Conservation (phyloP, 495 filamentous ascomycete genomes). For the Podospora pseudoanserina region DNA sequence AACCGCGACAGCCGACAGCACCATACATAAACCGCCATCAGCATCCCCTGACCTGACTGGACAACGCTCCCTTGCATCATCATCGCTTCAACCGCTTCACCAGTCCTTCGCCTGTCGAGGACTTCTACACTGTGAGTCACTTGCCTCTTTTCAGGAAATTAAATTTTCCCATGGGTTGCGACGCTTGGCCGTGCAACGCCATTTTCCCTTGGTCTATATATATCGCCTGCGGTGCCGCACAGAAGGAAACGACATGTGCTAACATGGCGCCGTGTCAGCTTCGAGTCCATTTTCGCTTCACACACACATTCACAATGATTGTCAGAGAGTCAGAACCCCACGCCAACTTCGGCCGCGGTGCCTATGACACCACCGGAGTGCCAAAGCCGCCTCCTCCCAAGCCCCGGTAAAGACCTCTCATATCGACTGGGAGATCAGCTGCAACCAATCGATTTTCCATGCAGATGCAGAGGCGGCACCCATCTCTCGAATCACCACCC, state of each 20-base stretch:
- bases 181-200: conserved; percentile 6
- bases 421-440: conserved; percentile 1
- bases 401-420: conserved; percentile 42
- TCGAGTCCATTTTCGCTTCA: conserved; percentile 11
- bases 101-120: conserved; percentile 35
- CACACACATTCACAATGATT: conserved; percentile 41
- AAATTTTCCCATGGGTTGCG: conserved; percentile 12
- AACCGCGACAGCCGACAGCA: not conserved
- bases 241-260: conserved; percentile 16
- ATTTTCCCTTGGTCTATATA: conserved; percentile 11
- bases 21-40: conserved; percentile 18
- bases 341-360: conserved; percentile 54
- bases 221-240: conserved; percentile 1
- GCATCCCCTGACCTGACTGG: conserved; percentile 22
- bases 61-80: conserved; percentile 32
- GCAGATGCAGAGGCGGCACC: conserved; percentile 6
- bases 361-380: conserved; percentile 55
- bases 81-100: conserved; percentile 21
- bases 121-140: conserved; percentile 44
- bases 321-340: conserved; percentile 40
- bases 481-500: not conserved
- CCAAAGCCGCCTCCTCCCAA: conserved; percentile 54
- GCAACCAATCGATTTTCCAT: conserved; percentile 10
- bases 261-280: conserved; percentile 24
- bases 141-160: conserved; percentile 20